phyloP scores from a whole-genome alignment of 352 stramenopile species.

The Phytopythium ostracodes region DNA sequence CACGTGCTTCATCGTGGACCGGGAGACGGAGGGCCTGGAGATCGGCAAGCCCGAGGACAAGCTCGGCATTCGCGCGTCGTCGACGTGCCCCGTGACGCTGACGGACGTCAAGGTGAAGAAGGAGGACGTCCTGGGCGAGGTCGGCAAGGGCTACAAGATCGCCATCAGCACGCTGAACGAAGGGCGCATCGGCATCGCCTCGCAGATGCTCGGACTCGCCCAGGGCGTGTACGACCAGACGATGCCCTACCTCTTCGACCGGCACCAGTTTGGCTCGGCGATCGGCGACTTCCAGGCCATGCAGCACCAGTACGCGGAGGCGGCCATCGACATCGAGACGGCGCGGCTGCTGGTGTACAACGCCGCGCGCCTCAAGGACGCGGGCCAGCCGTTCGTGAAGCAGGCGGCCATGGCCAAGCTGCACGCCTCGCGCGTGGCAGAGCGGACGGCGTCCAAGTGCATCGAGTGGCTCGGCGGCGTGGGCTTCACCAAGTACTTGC shows the following conservation, averaged over 20 bases:
- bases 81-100: constrained; percentile 94
- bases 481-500: constrained; percentile 93
- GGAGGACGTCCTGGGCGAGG: constrained; percentile 92
- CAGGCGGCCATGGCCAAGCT: constrained; percentile 97
- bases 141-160: constrained; percentile 95
- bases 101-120: constrained; percentile 93
- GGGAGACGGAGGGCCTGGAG: constrained; percentile 88
- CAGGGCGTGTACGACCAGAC: constrained; percentile 95
- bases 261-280: constrained; percentile 92
- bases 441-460: constrained; percentile 93
- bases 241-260: constrained; percentile 95
- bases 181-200: constrained; percentile 95
- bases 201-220: constrained; percentile 96
- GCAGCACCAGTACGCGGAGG: constrained; percentile 96
- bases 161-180: constrained; percentile 97
- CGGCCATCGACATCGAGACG: constrained; percentile 94
- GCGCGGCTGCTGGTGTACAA: constrained; percentile 94
- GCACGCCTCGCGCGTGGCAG: constrained; percentile 92
- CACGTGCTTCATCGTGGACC: constrained; percentile 97
- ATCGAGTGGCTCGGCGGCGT: constrained; percentile 96
- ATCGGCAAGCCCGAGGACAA: constrained; percentile 96
- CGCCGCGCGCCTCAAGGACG: constrained; percentile 93
- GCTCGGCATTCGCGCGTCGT: constrained; percentile 94
- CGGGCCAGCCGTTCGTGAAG: constrained; percentile 93
- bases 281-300: constrained; percentile 96